phyloP scores from a whole-genome alignment of 768 basidiomycete species.

The Hygrocybe punicea region DNA sequence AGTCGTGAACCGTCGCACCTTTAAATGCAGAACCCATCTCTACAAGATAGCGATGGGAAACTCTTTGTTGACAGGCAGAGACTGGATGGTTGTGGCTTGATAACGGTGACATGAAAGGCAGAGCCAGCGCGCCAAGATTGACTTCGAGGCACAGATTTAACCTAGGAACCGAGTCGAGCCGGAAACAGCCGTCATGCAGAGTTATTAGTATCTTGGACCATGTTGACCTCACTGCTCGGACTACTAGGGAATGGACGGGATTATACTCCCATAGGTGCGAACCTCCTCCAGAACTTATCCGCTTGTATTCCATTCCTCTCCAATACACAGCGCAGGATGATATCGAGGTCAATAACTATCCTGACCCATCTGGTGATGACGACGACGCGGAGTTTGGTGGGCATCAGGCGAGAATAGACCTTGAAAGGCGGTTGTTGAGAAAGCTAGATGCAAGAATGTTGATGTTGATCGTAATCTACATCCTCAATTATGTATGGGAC shows the following conservation, averaged over 20 bases:
- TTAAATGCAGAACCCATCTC: no score
- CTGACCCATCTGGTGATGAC: background rate
- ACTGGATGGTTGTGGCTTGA: no score
- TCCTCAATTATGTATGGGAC: conserved; percentile 40
- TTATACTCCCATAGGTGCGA: background rate
- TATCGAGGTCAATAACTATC: background rate
- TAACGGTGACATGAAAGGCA: no score
- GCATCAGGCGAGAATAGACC: conserved; percentile 4
- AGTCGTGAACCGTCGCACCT: no score
- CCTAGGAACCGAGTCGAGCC: no score
- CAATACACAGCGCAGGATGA: background rate
- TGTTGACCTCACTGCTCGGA: no score
- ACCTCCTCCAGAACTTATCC: background rate
- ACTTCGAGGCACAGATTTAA: no score
- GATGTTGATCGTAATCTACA: conserved; percentile 46
- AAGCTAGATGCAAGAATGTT: conserved; percentile 55
- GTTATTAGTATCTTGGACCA: no score
- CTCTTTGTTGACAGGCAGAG: no score
- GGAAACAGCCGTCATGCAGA: no score
- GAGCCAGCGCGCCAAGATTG: no score
- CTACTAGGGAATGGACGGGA: conserved; percentile 2
- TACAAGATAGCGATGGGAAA: no score
- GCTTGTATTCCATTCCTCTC: background rate
- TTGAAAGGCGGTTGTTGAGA: conserved; percentile 40
- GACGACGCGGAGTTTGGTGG: conserved; percentile 12